Percentiles rank a stretch among this genome's conserved stretches.
phyloP scores from a whole-genome alignment of 306 rosid genomes.

The Quercus alba region DNA sequence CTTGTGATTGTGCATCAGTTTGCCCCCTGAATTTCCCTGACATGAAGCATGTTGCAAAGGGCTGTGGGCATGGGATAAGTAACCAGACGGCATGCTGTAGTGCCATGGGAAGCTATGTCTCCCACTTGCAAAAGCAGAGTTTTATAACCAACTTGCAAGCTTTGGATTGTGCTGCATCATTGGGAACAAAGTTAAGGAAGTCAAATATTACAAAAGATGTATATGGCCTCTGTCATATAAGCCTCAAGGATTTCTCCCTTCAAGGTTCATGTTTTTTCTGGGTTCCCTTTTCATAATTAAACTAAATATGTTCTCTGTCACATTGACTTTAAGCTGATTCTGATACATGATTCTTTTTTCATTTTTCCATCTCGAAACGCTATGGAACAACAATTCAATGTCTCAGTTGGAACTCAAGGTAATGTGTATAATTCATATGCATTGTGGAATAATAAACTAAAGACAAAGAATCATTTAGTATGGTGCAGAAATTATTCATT shows the following conservation, averaged over 20 bases:
- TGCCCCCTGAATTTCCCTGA: constrained; percentile 84
- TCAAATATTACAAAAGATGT: constrained; percentile 63
- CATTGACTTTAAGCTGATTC: constrained; percentile 22
- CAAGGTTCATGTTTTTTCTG: constrained; percentile 66
- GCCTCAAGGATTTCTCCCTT: constrained; percentile 91
- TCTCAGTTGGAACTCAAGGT: constrained; percentile 94
- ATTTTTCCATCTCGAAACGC: constrained; percentile 28
- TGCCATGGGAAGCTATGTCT: constrained; percentile 80
- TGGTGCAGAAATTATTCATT: neutral
- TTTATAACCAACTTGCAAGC: constrained; percentile 96
- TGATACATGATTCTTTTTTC: constrained; percentile 29
- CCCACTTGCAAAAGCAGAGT: constrained; percentile 96
- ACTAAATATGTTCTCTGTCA: constrained; percentile 1
- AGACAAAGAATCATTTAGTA: neutral
- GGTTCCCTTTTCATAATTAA: constrained; percentile 1
- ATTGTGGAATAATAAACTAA: neutral
- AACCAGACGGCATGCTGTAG: constrained; percentile 73
- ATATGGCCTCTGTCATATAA: constrained; percentile 75
- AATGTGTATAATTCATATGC: constrained; percentile 11
- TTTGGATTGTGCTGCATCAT: constrained; percentile 79
- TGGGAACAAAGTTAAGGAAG: constrained; percentile 69
- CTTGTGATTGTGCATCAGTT: constrained; percentile 39
- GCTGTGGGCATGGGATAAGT: constrained; percentile 63
- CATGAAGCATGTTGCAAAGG: constrained; percentile 53
- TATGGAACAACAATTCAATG: constrained; percentile 30